Evolutionary conservation across 1,284 basidiomycete genomes (phyloP), one percentile per base, ranked within the genome.

Genomic region (Anthracocystis setariae): DNA sequence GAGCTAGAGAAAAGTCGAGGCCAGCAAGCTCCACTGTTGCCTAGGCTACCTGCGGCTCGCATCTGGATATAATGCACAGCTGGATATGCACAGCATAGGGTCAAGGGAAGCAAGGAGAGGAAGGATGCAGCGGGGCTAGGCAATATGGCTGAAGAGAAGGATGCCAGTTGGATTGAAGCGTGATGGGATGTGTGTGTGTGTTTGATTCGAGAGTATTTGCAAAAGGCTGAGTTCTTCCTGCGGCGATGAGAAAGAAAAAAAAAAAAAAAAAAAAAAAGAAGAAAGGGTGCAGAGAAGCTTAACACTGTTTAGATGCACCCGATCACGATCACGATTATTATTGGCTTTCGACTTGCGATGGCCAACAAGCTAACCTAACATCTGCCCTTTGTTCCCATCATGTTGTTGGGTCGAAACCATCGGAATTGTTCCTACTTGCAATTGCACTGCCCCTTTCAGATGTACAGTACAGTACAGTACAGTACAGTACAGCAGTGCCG

Each of bases 1-100:
- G 65, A 54, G 58, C 43, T 45, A 60, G 65, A 56, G 51, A 37
- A 20, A 33, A 9, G 23, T 48, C 39, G 52, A 17, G 18, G 18
- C 32, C n/a, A 32, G 35, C 21, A 44, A 13, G 40, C 35, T 47
- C 20, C 20, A 21, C 9, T 27, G 29, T 3, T 23, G 37, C 27
- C 3, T 10, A 25, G 23, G 24, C 48, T 48, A 27, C 48, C 32
- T 33, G 29, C 40, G 13, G 33, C 43, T 20, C 12, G 15, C 46
- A n/a, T 23, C 21, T 48, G 4, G 40, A 18, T 27, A 17, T 17
- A n/a, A n/a, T n/a, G n/a, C n/a, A n/a, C n/a, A n/a, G n/a, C n/a
- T n/a, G n/a, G 20, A 18, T 32, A 7, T 29, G 12, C 5, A 29
- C 29, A 29, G 12, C 29, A 29, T 12, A 29, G 20, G 37, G 25